Percentiles rank a stretch among this genome's conserved stretches.
These are phyloP conservation scores for Ceriops decandra DNA, from an alignment of 345 rosid species.

Conservation along the genomic window DNA sequence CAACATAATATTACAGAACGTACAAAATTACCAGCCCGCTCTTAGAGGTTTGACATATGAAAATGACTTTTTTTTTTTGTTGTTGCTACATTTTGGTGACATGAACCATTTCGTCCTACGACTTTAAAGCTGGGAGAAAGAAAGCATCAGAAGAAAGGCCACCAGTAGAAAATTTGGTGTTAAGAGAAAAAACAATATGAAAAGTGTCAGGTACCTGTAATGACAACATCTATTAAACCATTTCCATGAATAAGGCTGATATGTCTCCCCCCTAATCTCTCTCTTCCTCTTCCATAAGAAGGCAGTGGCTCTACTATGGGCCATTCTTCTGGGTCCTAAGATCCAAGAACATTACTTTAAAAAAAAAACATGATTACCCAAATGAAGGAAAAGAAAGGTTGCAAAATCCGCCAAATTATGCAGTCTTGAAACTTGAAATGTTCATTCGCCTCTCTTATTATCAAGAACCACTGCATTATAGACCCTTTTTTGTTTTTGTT, in stretches of 20 bases:
- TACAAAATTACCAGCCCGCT: too few relatives aligned
- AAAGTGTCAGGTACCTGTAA: constrained; percentile 55
- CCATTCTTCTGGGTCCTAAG: constrained; percentile 79
- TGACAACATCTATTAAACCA: constrained; percentile 75
- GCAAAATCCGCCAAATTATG: not conserved
- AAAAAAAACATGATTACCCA: not conserved
- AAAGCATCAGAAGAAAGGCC: not conserved
- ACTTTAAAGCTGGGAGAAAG: not conserved
- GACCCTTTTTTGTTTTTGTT: too few relatives aligned
- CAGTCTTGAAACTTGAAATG: too few relatives aligned
- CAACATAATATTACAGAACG: too few relatives aligned
- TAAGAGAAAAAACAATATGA: not conserved
- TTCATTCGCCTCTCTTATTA: too few relatives aligned
- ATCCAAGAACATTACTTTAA: constrained; percentile 3
- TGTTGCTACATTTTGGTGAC: too few relatives aligned
- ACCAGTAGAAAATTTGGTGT: too few relatives aligned
- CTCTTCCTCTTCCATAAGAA: constrained; percentile 99
- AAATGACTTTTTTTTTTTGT: too few relatives aligned
- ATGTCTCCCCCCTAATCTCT: constrained; percentile 92
- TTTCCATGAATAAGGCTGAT: constrained; percentile 97
- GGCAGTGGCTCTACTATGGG: constrained; percentile 86
- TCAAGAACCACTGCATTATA: too few relatives aligned
- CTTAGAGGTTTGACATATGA: too few relatives aligned
- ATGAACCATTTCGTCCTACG: not conserved
- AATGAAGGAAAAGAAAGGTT: not conserved